A percentile compares a stretch with the other conserved stretches of the same genome.
Evolutionary conservation across 495 filamentous ascomycete species (phyloP).

Genomic region (Delitschia confertaspora): DNA sequence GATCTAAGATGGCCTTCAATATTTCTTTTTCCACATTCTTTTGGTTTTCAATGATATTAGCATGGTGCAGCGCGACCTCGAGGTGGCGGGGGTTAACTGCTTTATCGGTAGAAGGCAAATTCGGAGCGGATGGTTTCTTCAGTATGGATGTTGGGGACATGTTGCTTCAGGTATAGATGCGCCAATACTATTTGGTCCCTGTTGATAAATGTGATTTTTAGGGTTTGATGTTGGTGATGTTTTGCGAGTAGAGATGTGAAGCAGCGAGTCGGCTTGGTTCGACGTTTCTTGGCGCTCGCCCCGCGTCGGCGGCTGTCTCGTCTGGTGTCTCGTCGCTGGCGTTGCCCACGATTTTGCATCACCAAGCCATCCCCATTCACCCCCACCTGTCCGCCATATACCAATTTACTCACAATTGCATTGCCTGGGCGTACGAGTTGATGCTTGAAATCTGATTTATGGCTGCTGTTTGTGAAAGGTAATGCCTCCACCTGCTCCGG

Average conservation of each 20-base stretch:
- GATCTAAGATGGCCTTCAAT: conserved; percentile 57
- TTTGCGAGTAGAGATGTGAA: not conserved
- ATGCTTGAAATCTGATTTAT: not conserved
- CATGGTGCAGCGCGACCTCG: conserved; percentile 67
- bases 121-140: conserved; percentile 42
- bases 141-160: conserved; percentile 45
- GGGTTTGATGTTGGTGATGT: conserved; percentile 25
- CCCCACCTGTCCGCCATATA: not conserved
- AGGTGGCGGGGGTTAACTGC: conserved; percentile 46
- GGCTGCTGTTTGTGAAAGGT: conserved; percentile 3
- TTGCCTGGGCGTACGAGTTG: no score
- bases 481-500: not conserved
- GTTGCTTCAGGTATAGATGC: no score
- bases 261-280: no score
- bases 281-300: no score
- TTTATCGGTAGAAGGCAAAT: conserved; percentile 36
- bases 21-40: conserved; percentile 66
- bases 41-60: conserved; percentile 64
- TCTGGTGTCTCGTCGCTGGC: not conserved
- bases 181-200: no score
- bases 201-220: not conserved
- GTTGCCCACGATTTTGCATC: not conserved
- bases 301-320: not conserved
- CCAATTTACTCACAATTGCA: no score
- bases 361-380: not conserved